Percentiles rank a stretch among this genome's conserved stretches.
Evolutionary conservation across 1,139 yeast species (phyloP).

Genomic region (Candida neerlandica): DNA sequence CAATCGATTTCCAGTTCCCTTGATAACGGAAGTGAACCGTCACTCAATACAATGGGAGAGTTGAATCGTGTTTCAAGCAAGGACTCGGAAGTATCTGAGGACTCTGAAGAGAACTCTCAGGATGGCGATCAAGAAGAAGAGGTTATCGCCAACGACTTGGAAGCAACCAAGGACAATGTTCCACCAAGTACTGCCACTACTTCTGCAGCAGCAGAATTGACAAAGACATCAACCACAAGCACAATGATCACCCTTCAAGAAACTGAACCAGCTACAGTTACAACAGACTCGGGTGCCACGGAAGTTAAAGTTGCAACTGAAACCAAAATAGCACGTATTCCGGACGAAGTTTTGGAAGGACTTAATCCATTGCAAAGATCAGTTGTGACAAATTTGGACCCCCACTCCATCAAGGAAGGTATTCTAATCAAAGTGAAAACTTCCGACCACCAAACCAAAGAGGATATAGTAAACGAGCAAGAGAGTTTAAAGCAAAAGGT

Average conservation of each 20-base stretch:
- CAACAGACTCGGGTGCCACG: conserved; percentile 3
- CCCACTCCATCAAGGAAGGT: conserved; percentile 26
- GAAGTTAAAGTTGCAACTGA: conserved; percentile 1
- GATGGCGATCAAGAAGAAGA: conserved; percentile 11
- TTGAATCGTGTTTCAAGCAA: neutral
- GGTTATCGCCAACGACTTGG: conserved; percentile 7
- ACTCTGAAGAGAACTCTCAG: conserved; percentile 8
- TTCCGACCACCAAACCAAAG: conserved; percentile 10
- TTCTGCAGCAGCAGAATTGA: neutral
- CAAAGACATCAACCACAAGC: too few relatives aligned
- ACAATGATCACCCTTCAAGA: too few relatives aligned
- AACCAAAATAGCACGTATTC: conserved; percentile 3
- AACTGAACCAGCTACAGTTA: neutral
- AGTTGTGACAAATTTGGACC: conserved; percentile 35
- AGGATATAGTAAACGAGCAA: conserved; percentile 16
- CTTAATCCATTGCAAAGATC: conserved; percentile 40
- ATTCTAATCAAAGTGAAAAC: conserved; percentile 22
- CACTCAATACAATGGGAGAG: neutral
- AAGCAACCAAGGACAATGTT: neutral
- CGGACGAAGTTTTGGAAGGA: conserved; percentile 8
- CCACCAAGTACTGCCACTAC: neutral
- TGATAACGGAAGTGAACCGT: neutral
- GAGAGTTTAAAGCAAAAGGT: conserved; percentile 17
- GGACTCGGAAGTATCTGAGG: conserved; percentile 2
- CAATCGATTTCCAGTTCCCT: neutral